Base-by-base conservation (phyloP, 768 basidiomycete genomes). In the Brasilioporus rufonigricans region DNA sequence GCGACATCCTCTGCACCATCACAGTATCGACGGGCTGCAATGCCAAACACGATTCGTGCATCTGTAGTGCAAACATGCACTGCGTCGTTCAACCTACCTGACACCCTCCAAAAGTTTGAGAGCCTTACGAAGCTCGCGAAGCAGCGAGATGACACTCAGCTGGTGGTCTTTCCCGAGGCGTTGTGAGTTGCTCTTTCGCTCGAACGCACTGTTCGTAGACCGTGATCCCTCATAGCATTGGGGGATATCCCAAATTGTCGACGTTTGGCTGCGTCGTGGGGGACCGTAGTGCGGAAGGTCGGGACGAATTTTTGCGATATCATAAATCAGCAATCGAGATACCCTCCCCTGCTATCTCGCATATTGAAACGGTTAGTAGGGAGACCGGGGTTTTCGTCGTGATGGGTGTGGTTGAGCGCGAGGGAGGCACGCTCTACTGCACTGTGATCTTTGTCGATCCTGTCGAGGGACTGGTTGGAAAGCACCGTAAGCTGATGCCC, bases 401-500 rank as follows among this genome's bases (percentile, higher is more conserved):
- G 48, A 74, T 82, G 26, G 85, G 85, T 1, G 74, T 84, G 16
- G 77, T 87, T 47, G 85, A 86, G 61, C 75, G 77, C 14, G 81
- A 79, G 18, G 74, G 76, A 10, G 84, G 84, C 4, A 84, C 84
- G 1, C 68, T 86, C 18, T 86, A 84, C 58, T 87, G 85, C 65
- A 81, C 82, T 0, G 79, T 67, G 10, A 71, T 84, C 19, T 85
- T 84, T 64, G 74, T 85, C 23, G 77, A 81, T 59, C 82, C 84
- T 0, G 55, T 59, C 18, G 59, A 75, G 40, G 84, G 84, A 2
- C 73, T 77, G 26, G 64, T 85, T n/a, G 82, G 74, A 35, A 85
- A 85, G 63, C 82, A 86, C 63, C 76, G 86, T 16, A 87, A 87
- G 70, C 62, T 87, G 23, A 71, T 83, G 61, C 86, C 86, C 3